Conservation (phyloP, 2,329 filamentous ascomycete species). For the Cercospora beticola region DNA sequence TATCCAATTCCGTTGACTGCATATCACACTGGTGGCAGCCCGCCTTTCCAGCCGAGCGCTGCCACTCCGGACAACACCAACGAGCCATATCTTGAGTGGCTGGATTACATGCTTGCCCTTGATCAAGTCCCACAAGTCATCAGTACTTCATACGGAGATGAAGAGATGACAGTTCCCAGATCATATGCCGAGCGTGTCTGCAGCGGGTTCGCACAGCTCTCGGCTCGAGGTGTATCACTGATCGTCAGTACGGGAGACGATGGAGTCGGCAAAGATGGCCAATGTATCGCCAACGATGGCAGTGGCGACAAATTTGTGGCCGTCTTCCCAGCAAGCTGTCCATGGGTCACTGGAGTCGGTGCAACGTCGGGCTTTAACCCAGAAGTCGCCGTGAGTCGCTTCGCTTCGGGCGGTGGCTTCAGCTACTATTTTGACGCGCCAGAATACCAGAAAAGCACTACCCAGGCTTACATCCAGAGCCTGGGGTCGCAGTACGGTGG, state of each 20-base stretch:
- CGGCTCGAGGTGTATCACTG: slow-evolving; percentile 66
- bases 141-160: slow-evolving; percentile 65
- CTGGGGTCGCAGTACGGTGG: slow-evolving; percentile 44
- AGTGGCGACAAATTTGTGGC: slow-evolving; percentile 47
- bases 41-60: slow-evolving; percentile 53
- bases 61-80: slow-evolving; percentile 56
- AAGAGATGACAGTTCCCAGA: slow-evolving; percentile 62
- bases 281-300: slow-evolving; percentile 49
- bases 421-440: slow-evolving; percentile 48
- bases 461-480: slow-evolving; percentile 44
- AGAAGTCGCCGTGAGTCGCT: slow-evolving; percentile 55
- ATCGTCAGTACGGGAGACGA: slow-evolving; percentile 63
- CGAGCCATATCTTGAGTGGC: slow-evolving; percentile 66
- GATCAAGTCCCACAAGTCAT: slow-evolving; percentile 61
- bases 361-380: slow-evolving; percentile 46
- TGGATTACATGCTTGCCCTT: slow-evolving; percentile 59
- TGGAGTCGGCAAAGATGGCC: slow-evolving; percentile 53
- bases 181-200: slow-evolving; percentile 64
- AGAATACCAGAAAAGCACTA: slow-evolving; percentile 45
- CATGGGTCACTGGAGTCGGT: slow-evolving; percentile 52
- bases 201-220: slow-evolving; percentile 61
- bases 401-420: slow-evolving; percentile 50
- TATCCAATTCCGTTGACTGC: slow-evolving; percentile 56
- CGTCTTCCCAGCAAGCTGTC: slow-evolving; percentile 49
- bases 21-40: slow-evolving; percentile 61